Percentiles rank a stretch among this genome's conserved stretches.
These are phyloP conservation scores for Lachancea meyersii DNA, from an alignment of 805 yeast species.

Conservation along the genomic window DNA sequence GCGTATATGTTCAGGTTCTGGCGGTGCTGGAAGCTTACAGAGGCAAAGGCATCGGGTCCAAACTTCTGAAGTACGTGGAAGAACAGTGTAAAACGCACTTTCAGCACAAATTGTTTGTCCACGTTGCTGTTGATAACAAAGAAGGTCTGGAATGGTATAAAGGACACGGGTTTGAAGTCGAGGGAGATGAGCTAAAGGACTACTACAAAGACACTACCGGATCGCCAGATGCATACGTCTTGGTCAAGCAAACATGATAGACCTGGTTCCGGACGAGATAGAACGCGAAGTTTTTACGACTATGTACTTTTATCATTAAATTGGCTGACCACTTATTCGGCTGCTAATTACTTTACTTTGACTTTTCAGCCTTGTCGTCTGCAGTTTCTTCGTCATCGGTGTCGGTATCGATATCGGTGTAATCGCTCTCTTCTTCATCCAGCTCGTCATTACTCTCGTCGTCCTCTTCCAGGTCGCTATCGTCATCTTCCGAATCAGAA, in stretches of 20 bases:
- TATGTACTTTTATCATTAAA: constrained; percentile 7
- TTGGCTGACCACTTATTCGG: constrained; percentile 6
- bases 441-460: constrained; percentile 60
- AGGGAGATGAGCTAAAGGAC: constrained; percentile 33
- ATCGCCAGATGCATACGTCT: constrained; percentile 19
- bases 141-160: constrained; percentile 46
- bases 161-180: constrained; percentile 42
- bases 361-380: constrained; percentile 4
- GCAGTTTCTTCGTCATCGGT: constrained; percentile 31
- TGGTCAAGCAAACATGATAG: constrained; percentile 13
- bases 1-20: constrained; percentile 57
- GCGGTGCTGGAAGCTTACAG: constrained; percentile 65
- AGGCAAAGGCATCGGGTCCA: constrained; percentile 53
- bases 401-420: constrained; percentile 34
- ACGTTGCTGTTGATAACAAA: constrained; percentile 43
- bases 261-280: neutral
- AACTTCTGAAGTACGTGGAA: constrained; percentile 50
- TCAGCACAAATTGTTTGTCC: constrained; percentile 44
- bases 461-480: constrained; percentile 45
- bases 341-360: neutral
- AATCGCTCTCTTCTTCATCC: constrained; percentile 34
- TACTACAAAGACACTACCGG: constrained; percentile 37
- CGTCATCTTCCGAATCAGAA: constrained; percentile 43
- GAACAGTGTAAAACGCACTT: constrained; percentile 43
- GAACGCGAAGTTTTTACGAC: neutral